phyloP scores from a whole-genome alignment of 2,329 filamentous ascomycete species.

The Hypoxylon sp. region DNA sequence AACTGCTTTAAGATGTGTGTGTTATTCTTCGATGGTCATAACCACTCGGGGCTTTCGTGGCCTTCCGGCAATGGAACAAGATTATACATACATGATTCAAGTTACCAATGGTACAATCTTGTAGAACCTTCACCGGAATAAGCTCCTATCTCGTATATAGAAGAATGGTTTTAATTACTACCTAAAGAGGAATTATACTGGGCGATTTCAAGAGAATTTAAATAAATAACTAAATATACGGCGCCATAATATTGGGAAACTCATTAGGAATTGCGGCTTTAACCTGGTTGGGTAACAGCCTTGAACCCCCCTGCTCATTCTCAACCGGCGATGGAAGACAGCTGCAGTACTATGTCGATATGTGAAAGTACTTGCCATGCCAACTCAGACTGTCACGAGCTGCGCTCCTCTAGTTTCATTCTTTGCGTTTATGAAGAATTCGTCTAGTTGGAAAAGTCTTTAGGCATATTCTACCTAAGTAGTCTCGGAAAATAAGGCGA shows the following conservation, averaged over 20 bases:
- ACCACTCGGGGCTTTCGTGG: slow-evolving; percentile 12
- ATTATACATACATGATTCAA: background rate
- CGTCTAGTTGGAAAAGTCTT: background rate
- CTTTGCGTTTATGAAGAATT: background rate
- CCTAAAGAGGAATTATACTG: background rate
- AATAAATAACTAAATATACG: background rate
- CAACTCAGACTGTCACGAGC: background rate
- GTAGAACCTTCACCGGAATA: slow-evolving; percentile 1
- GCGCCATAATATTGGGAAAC: background rate
- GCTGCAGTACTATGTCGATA: no score
- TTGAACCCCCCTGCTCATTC: background rate
- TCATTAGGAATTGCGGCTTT: background rate
- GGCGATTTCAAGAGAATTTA: background rate
- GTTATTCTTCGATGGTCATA: slow-evolving; percentile 8
- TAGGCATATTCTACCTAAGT: background rate
- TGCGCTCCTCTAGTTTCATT: background rate
- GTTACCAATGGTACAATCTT: background rate
- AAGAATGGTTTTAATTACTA: background rate
- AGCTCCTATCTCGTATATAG: background rate
- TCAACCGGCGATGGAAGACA: background rate
- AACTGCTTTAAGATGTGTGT: slow-evolving; percentile 16
- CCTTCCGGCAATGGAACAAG: slow-evolving; percentile 8
- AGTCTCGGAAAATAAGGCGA: background rate
- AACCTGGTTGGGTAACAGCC: background rate
- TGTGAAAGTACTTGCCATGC: background rate